A percentile compares a stretch with the other conserved stretches of the same genome.
These are phyloP conservation scores for Rhizopogon rudus DNA, from an alignment of 768 basidiomycete species.

Conservation along the genomic window DNA sequence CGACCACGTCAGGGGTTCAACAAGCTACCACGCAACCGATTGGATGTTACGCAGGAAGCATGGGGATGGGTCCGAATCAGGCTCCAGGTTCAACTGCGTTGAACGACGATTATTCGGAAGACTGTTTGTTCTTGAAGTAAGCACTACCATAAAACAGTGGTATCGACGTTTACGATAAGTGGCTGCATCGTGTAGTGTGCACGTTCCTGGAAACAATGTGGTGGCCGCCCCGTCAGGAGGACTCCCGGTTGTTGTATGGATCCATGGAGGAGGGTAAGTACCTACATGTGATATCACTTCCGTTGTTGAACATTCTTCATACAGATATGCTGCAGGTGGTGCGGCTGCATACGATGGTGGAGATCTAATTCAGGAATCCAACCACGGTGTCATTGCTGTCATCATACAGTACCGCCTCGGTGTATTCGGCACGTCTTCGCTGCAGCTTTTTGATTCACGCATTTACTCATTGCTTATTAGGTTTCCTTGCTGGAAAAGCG, in stretches of 20 bases:
- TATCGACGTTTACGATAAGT: too few species aligned
- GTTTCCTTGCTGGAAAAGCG: constrained; percentile 39
- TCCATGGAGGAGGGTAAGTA: constrained; percentile 31
- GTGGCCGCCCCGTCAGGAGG: too few species aligned
- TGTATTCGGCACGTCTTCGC: constrained; percentile 17
- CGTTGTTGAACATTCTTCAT: not conserved
- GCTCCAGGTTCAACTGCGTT: too few species aligned
- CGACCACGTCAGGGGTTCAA: too few species aligned
- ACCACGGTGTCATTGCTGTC: constrained; percentile 20
- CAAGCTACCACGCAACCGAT: too few species aligned
- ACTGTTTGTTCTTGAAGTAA: not conserved
- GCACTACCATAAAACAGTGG: too few species aligned
- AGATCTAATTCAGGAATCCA: constrained; percentile 21
- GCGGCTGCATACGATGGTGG: constrained; percentile 14
- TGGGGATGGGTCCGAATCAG: too few species aligned
- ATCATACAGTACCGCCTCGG: constrained; percentile 32
- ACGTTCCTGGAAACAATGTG: too few species aligned
- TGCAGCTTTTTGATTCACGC: not conserved
- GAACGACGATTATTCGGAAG: too few species aligned
- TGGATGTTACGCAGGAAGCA: too few species aligned
- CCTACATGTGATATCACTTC: not conserved
- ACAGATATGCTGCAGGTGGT: constrained; percentile 20
- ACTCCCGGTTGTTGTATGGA: constrained; percentile 26
- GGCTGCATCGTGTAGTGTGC: too few species aligned
- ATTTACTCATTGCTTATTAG: constrained; percentile 8